A percentile compares a stretch with the other conserved stretches of the same genome.
Evolutionary conservation across 352 stramenopile genomes (phyloP).

Genomic region (Pythium aphanidermatum): DNA sequence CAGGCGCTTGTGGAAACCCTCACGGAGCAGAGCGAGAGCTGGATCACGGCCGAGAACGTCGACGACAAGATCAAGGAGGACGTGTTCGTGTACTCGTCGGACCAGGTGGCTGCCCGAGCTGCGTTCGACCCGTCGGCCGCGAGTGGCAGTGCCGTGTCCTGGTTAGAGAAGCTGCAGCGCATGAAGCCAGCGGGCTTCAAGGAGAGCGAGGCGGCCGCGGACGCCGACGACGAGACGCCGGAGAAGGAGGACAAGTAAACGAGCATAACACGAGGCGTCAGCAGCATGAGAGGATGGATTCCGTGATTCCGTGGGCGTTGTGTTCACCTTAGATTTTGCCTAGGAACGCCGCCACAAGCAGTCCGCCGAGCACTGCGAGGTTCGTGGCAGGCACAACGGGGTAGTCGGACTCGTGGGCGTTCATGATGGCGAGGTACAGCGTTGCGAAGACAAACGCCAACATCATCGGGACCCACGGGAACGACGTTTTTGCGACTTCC

Average conservation of each 20-base stretch:
- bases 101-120: constrained; percentile 56
- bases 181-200: constrained; percentile 73
- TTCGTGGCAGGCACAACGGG: constrained; percentile 50
- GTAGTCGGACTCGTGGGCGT: constrained; percentile 37
- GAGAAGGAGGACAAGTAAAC: constrained; percentile 1
- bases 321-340: constrained; percentile 19
- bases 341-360: constrained; percentile 30
- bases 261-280: background rate
- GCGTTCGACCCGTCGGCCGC: constrained; percentile 64
- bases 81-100: constrained; percentile 79
- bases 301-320: background rate
- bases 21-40: constrained; percentile 52
- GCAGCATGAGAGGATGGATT: too few relatives aligned
- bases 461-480: constrained; percentile 51
- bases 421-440: constrained; percentile 51
- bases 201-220: constrained; percentile 8
- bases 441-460: constrained; percentile 43
- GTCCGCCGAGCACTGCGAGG: constrained; percentile 29
- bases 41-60: constrained; percentile 71
- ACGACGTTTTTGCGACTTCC: constrained; percentile 15
- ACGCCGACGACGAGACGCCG: too few relatives aligned
- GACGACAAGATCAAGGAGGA: constrained; percentile 79
- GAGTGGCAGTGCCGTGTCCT: constrained; percentile 70
- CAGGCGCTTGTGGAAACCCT: constrained; percentile 56
- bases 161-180: constrained; percentile 83